Conservation (phyloP, 164 flowering plant genomes). For the Euptelea pleiosperma region DNA sequence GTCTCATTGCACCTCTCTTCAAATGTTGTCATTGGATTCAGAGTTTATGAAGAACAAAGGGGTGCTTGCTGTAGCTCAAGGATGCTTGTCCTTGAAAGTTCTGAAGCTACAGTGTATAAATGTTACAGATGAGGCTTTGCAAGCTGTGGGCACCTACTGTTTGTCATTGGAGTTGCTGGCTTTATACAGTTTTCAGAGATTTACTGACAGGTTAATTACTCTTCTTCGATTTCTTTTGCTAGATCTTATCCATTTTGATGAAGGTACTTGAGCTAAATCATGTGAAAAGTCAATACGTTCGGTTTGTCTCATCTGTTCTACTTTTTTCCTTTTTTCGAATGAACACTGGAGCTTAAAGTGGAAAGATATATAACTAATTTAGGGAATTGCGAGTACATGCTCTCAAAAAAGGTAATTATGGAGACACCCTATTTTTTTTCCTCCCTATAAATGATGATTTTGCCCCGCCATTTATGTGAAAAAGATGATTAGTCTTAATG, state of each 20-base stretch:
- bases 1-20: slow-evolving; percentile 60
- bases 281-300: too few relatives aligned
- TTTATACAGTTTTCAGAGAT: slow-evolving; percentile 70
- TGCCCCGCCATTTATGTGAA: too few relatives aligned
- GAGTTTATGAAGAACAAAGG: slow-evolving; percentile 69
- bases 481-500: too few relatives aligned
- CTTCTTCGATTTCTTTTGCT: slow-evolving; percentile 3
- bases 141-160: slow-evolving; percentile 61
- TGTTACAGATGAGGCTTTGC: slow-evolving; percentile 78
- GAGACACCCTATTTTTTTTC: too few relatives aligned
- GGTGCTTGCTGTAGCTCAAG: slow-evolving; percentile 64
- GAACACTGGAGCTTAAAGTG: too few relatives aligned
- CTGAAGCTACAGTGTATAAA: slow-evolving; percentile 76
- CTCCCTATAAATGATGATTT: too few relatives aligned
- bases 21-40: slow-evolving; percentile 71
- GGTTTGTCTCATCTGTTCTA: too few relatives aligned
- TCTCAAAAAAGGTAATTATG: too few relatives aligned
- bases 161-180: slow-evolving; percentile 65
- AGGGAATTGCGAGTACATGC: too few relatives aligned
- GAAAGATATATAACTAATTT: too few relatives aligned
- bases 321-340: too few relatives aligned
- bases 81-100: slow-evolving; percentile 61
- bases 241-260: background rate
- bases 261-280: background rate
- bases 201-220: slow-evolving; percentile 67